Evolutionary conservation across 176 grass and related monocot species (phyloP), one percentile per base, ranked within the genome.

Genomic region (Puccinellia tenuiflora): DNA sequence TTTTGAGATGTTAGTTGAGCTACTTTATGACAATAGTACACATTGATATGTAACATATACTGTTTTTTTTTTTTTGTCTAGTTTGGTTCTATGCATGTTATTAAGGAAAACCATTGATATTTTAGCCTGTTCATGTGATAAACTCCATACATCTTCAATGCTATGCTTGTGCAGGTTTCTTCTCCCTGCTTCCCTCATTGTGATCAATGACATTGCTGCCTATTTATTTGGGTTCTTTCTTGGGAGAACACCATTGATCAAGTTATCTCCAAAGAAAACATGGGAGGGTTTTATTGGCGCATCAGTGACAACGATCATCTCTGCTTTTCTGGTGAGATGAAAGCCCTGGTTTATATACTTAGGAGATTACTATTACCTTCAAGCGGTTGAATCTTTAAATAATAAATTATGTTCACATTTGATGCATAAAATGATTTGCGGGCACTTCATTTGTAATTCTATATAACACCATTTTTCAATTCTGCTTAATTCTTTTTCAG

Each of bases 231-330:
- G 97, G 24, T 99, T 99, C 81, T 99, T 99, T 88, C 91, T 99
- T 81, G 97, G 97, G 57, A 92, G 84, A 75, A 99, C 93, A 81
- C 97, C 97, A 46, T 85, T 99, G 85, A 99, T 99, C 74, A 99
- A 99, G 87, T 80, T 99, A 51, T 99, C 97, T n/a, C 97, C 97
- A 70, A 99, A 99, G 84, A 99, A 99, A 85, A 96, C 97, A 33
- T 99, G 97, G 97, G 97, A 99, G 70, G 97, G 97, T 84, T 99
- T 99, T 88, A 96, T 99, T 87, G 97, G 97, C 55, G 97, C 97
- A 50, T 99, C 93, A 35, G 87, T 99, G 75, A 96, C 97, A 78
- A 96, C 93, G 71, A 90, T 99, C 80, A 85, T 99, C 54, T 94
- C 91, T 84, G 97, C 97, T 24, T 99, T 99, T 84, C 69, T 96